Conservation (phyloP, 306 rosid species). For the Lathyrus tuberosus region DNA sequence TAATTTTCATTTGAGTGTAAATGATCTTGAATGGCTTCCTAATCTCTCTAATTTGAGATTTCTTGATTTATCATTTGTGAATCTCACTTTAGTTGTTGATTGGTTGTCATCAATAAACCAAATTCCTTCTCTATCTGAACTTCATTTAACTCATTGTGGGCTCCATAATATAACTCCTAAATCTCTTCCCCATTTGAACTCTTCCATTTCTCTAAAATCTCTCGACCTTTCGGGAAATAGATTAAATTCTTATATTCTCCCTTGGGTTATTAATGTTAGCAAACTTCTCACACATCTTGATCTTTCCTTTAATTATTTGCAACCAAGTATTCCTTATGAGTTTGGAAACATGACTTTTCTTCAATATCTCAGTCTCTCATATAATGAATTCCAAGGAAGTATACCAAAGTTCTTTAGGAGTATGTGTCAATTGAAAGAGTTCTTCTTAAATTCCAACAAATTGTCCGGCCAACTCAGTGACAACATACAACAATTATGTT, state of each 20-base stretch:
- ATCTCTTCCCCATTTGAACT: slow-evolving; percentile 10
- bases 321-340: too few relatives aligned
- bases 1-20: fast-evolving
- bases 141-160: fast-evolving
- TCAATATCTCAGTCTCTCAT: too few relatives aligned
- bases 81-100: slow-evolving; percentile 15
- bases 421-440: too few relatives aligned
- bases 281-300: neutral
- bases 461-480: too few relatives aligned
- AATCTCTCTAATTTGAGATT: slow-evolving; percentile 34
- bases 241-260: neutral
- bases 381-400: too few relatives aligned
- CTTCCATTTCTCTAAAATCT: slow-evolving; percentile 19
- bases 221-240: neutral
- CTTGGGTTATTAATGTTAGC: slow-evolving; percentile 35
- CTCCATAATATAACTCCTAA: slow-evolving; percentile 19
- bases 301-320: too few relatives aligned
- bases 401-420: too few relatives aligned
- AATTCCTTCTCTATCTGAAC: slow-evolving; percentile 5
- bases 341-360: too few relatives aligned
- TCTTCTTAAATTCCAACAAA: too few relatives aligned
- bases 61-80: neutral
- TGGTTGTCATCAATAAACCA: slow-evolving; percentile 30
- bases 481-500: too few relatives aligned
- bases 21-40: slow-evolving; percentile 39